Percentiles rank a stretch among this genome's conserved stretches.
These are phyloP conservation scores for Cercospora zeae-maydis DNA, from an alignment of 2,329 filamentous ascomycete genomes.

Conservation along the genomic window DNA sequence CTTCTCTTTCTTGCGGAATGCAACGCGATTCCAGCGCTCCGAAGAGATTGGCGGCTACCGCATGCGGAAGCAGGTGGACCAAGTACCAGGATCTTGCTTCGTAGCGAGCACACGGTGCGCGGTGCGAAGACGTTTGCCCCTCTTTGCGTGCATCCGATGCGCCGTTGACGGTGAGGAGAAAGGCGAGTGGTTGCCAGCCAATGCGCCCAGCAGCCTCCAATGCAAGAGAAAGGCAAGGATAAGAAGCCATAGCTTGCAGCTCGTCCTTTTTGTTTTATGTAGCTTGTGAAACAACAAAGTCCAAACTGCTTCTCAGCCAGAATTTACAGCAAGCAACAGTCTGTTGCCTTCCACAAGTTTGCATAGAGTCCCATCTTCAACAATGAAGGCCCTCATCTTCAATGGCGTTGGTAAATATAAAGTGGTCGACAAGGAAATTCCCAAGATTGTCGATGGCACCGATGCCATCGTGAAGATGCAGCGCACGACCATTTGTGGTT, in stretches of 20 bases:
- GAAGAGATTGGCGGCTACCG: neutral
- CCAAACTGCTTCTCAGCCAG: neutral
- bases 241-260: neutral
- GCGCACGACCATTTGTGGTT: constrained; percentile 32
- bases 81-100: constrained; percentile 1
- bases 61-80: neutral
- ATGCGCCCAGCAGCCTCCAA: neutral
- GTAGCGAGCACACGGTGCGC: neutral
- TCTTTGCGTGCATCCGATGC: neutral
- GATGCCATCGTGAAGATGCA: constrained; percentile 40
- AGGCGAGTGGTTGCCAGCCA: neutral
- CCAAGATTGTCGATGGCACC: constrained; percentile 23
- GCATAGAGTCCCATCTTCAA: neutral
- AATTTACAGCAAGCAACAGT: neutral
- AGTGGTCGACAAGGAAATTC: constrained; percentile 28
- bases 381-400: constrained; percentile 30
- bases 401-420: constrained; percentile 28
- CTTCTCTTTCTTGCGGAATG: neutral
- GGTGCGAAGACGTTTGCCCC: neutral
- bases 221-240: neutral
- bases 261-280: neutral
- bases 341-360: neutral
- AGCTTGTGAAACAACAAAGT: neutral
- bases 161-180: neutral
- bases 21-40: neutral